Conservation (phyloP, 768 basidiomycete species). For the Trametes villosa region DNA sequence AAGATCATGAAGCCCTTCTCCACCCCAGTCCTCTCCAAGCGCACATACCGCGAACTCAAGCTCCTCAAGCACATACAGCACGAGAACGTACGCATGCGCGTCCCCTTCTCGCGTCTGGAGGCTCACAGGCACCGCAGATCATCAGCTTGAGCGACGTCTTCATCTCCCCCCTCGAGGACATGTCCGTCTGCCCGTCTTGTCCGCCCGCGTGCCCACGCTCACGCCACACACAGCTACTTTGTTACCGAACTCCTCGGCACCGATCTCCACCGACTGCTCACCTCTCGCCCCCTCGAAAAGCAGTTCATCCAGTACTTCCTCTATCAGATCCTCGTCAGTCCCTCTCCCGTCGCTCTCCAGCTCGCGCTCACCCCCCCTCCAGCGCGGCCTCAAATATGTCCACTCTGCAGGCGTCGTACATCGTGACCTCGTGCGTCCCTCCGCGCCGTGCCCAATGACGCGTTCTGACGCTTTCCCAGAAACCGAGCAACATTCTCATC, state of each 20-base stretch:
- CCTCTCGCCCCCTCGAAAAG: conserved; percentile 96
- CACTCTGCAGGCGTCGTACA: conserved; percentile 99
- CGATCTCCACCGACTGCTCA: conserved; percentile 95
- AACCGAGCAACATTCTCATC: conserved; percentile 99
- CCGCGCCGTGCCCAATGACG: conserved; percentile 1
- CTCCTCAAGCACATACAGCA: conserved; percentile 98
- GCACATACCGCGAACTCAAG: conserved; percentile 98
- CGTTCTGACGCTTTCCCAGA: conserved; percentile 48
- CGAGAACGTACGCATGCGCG: conserved; percentile 75
- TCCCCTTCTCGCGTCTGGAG: conserved; percentile 8
- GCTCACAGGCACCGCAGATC: conserved; percentile 57
- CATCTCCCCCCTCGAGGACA: conserved; percentile 98
- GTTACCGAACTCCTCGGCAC: conserved; percentile 98
- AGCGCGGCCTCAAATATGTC: conserved; percentile 99
- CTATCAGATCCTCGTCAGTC: conserved; percentile 92
- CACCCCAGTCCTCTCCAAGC: conserved; percentile 96
- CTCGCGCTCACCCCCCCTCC: conserved; percentile 2
- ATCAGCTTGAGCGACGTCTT: conserved; percentile 99
- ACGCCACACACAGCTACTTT: conserved; percentile 73
- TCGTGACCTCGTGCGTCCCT: conserved; percentile 82
- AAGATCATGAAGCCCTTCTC: conserved; percentile 99
- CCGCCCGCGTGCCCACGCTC: conserved; percentile 3
- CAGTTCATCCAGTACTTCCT: conserved; percentile 99
- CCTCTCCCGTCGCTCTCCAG: conserved; percentile 10
- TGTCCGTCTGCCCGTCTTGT: conserved; percentile 55